phyloP scores from a whole-genome alignment of 2,329 filamentous ascomycete genomes.

The Samsoniella hepiali region DNA sequence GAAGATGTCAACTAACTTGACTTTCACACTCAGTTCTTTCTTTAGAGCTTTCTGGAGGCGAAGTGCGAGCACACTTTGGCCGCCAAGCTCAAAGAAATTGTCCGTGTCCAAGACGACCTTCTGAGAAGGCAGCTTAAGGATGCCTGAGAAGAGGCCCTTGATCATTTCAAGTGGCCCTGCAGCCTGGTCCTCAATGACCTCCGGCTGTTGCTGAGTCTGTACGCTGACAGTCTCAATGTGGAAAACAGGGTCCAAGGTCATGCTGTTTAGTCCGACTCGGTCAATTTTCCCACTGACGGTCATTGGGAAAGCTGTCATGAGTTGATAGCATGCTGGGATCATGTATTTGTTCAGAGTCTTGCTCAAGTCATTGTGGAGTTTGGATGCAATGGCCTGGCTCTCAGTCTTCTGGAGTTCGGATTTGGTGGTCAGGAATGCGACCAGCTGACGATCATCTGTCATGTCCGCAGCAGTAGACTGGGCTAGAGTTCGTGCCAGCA shows the following conservation, averaged over 20 bases:
- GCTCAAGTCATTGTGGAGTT: constrained; percentile 23
- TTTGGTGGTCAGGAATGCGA: constrained; percentile 26
- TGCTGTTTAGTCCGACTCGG: constrained; percentile 22
- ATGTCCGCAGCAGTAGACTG: background rate
- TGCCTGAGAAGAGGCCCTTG: background rate
- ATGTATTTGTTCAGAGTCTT: constrained; percentile 28
- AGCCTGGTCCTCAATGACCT: background rate
- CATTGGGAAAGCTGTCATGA: constrained; percentile 23
- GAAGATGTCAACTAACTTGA: constrained; percentile 26
- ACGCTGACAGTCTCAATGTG: background rate
- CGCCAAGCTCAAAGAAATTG: constrained; percentile 28
- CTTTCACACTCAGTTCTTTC: constrained; percentile 27
- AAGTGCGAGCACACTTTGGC: constrained; percentile 27
- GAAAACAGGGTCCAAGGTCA: constrained; percentile 22
- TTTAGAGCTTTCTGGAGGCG: constrained; percentile 27
- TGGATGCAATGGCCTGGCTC: constrained; percentile 21
- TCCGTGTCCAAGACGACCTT: constrained; percentile 15
- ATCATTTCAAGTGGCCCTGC: background rate
- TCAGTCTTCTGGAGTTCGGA: constrained; percentile 16
- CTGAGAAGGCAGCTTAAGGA: constrained; percentile 1
- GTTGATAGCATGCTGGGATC: constrained; percentile 27
- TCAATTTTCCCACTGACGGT: constrained; percentile 27
- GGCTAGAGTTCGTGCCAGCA: constrained; percentile 23
- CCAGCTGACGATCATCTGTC: constrained; percentile 25
- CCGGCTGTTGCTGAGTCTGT: background rate